These are phyloP conservation scores for Pulveroboletus sp. DNA, from an alignment of 768 basidiomycete species.

Conservation along the genomic window DNA sequence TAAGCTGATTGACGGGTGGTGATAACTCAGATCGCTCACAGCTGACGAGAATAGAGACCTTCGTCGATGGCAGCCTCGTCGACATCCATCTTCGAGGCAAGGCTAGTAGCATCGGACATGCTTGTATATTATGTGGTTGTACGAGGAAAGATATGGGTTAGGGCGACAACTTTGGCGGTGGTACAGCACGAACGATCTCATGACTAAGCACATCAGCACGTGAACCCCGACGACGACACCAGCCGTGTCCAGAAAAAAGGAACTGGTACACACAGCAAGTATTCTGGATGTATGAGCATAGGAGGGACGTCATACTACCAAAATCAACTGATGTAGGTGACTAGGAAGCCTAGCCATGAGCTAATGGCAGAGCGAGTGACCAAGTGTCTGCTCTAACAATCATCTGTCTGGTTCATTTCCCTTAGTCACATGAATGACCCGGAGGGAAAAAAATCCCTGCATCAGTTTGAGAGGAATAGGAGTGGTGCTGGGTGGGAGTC, in stretches of 20 bases:
- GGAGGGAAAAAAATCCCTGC: background rate
- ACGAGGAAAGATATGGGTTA: background rate
- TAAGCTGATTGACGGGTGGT: conserved; percentile 7
- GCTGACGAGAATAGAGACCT: conserved; percentile 88
- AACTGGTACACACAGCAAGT: background rate
- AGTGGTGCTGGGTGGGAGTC: background rate
- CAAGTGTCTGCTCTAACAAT: background rate
- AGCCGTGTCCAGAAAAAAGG: background rate
- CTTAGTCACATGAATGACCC: background rate
- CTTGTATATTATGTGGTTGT: conserved; percentile 3
- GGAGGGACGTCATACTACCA: background rate
- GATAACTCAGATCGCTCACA: conserved; percentile 49
- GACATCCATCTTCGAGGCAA: conserved; percentile 66
- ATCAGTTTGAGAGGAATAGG: background rate
- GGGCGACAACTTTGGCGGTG: too few relatives aligned
- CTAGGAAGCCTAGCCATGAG: background rate
- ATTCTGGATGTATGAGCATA: background rate
- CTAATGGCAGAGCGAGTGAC: background rate
- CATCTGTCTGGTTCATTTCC: background rate
- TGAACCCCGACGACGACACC: background rate
- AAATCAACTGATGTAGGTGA: background rate
- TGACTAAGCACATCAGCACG: conserved; percentile 19
- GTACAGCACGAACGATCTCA: background rate
- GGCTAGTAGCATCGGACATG: conserved; percentile 37
- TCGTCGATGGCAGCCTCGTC: conserved; percentile 89